Base-by-base conservation (phyloP, 768 basidiomycete species). In the Saitozyma podzolica region DNA sequence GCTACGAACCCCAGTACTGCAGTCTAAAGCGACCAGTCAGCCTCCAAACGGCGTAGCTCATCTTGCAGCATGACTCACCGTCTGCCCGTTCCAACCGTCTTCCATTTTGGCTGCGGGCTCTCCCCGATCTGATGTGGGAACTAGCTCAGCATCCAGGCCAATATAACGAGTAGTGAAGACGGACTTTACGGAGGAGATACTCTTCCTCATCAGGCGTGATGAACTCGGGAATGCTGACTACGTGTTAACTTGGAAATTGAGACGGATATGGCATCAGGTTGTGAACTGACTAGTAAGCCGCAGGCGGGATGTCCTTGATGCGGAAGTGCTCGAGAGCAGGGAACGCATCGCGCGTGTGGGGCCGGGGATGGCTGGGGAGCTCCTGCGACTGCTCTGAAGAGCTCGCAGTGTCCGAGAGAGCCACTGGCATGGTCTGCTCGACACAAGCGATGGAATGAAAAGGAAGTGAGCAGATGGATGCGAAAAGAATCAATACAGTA, bases 21-120 rank as follows among this genome's bases (percentile, higher is more conserved):
- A 81, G 40, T 67, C 80, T 70, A 20, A 29, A 29, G 29, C 29
- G 29, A 29, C 29, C 2, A 29, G 29, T 63, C 58, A 66, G 59
- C 62, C 43, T 40, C 13, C 37, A 48, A 10, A 16, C 43, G 37
- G 10, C 52, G 9, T 43, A 40, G 20, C 40, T 16, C 20, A 40
- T 43, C 2, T n/a, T 10, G 16, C 40, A 40, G 17, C 11, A 16
- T 43, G 40, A 62, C 66, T 57, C 80, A 85, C 67, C 73, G 87
- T 86, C 91, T 83, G 61, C 90, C 84, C 66, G 89, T 89, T 5
- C 84, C 81, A 10, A 91, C 82, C 11, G 83, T 84, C 76, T 88
- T 92, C 92, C 92, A 94, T 75, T 85, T 89, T 37, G 85, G 87
- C 69, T 85, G 86, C n/a, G 91, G 88, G 2, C 87, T 85, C 67